Conservation (phyloP, 768 basidiomycete genomes). For the Suillus spraguei region DNA sequence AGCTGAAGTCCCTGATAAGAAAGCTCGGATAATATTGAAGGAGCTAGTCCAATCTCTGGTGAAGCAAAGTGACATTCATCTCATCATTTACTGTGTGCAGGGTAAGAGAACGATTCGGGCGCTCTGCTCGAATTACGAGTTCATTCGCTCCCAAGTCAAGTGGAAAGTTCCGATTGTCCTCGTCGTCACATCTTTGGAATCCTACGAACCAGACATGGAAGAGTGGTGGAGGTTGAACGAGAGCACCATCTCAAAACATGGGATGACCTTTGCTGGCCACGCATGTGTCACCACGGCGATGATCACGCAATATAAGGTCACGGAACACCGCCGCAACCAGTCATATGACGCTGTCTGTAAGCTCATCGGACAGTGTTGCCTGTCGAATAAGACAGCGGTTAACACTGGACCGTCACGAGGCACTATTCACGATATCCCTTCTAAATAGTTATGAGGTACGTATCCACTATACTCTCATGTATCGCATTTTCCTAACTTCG, state of each 20-base stretch:
- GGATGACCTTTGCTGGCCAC: conserved; percentile 3
- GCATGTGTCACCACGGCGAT: conserved; percentile 11
- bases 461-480: too few relatives aligned
- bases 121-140: conserved; percentile 29
- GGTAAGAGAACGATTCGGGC: conserved; percentile 26
- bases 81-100: conserved; percentile 37
- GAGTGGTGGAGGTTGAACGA: conserved; percentile 42
- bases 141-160: conserved; percentile 33
- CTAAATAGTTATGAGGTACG: too few relatives aligned
- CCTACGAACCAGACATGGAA: conserved; percentile 32
- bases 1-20: conserved; percentile 27
- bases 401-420: neutral
- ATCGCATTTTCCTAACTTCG: too few relatives aligned
- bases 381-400: neutral
- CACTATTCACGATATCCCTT: too few relatives aligned
- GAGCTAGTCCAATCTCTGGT: conserved; percentile 35
- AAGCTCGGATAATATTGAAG: conserved; percentile 29
- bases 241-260: conserved; percentile 28
- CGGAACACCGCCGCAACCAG: neutral
- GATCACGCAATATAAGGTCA: neutral
- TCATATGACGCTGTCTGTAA: conserved; percentile 26
- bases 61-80: conserved; percentile 26
- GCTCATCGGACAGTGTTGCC: neutral
- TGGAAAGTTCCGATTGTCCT: conserved; percentile 35
- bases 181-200: conserved; percentile 39